Base-by-base conservation (phyloP, 345 rosid species). In the Bruguiera sexangula region DNA sequence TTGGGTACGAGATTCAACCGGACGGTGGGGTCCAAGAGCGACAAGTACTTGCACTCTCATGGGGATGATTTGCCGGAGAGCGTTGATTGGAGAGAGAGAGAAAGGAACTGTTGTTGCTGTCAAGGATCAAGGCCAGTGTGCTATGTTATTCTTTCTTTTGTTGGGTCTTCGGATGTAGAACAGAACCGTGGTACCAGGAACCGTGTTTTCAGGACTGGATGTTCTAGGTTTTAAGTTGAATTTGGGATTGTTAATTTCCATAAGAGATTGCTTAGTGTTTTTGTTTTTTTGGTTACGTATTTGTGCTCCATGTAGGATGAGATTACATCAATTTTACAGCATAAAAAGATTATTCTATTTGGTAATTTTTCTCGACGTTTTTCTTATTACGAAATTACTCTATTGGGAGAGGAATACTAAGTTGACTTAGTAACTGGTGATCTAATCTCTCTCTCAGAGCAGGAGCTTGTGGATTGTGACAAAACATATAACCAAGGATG, bases 1-100 rank as follows among this genome's bases (percentile, higher is more conserved):
- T 74, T 86, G 66, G 93, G 96, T 31, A 66, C 74, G 10, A 79
- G 72, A 71, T 55, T 79, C 31, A 43, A 43, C 50, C 50, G 18
- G 50, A 76, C 70, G 60, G 68, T 63, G 71, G 67, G 62, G 5
- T 37, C 22, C 1, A 21, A 32, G 27, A 66, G 69, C 13, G 66
- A 31, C 20, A 66, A 72, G 55, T 76, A 71, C 50, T 61, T 67
- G 75, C 37, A 16, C 3, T 31, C 36, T 18, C 37, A 11, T 1
- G 72, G 72, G 2, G 76, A 71, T 62, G 60, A 32, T 24, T 63
- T 72, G 76, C 80, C 80, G 36, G 69, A 55, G 24, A 32, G 29
- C 2, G 73, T 71, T 63, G 80, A 76, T 53, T 76, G 80, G 80
- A 57, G 72, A 22, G 29, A 22, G 29, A 27, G 60, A 56, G n/a